Percentiles rank a stretch among this genome's conserved stretches.
phyloP scores from a whole-genome alignment of 1,284 basidiomycete genomes.

The Omphalotus olearius region DNA sequence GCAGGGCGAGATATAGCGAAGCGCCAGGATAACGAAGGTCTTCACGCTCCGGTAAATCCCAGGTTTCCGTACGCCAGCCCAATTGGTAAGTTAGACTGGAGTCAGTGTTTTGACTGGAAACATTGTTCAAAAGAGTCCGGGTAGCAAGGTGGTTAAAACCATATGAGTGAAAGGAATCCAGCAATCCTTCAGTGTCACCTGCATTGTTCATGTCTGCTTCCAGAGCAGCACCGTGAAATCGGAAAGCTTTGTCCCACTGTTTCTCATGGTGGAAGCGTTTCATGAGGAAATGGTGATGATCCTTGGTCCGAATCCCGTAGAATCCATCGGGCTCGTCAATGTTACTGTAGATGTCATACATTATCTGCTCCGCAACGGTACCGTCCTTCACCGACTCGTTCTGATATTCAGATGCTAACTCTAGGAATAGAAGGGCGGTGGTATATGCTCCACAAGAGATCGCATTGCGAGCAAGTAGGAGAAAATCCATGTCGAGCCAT shows the following conservation, averaged over 20 bases:
- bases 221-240: constrained; percentile 81
- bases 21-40: constrained; percentile 44
- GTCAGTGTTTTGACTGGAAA: constrained; percentile 30
- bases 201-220: constrained; percentile 51
- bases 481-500: constrained; percentile 82
- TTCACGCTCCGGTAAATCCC: constrained; percentile 79
- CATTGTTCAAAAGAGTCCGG: constrained; percentile 46
- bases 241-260: constrained; percentile 89
- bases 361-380: constrained; percentile 50
- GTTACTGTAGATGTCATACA: constrained; percentile 91
- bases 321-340: constrained; percentile 98
- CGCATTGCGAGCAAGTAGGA: constrained; percentile 71
- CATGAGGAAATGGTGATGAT: constrained; percentile 76
- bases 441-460: constrained; percentile 81
- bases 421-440: constrained; percentile 86
- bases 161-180: constrained; percentile 79
- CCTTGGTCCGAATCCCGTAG: constrained; percentile 82
- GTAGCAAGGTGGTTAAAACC: constrained; percentile 85
- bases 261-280: constrained; percentile 89
- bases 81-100: constrained; percentile 68
- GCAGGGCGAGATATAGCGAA: constrained; percentile 74
- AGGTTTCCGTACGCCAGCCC: constrained; percentile 87
- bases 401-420: constrained; percentile 65
- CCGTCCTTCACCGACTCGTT: constrained; percentile 23
- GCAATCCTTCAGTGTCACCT: constrained; percentile 49